These are phyloP conservation scores for Leccinum angustisporum DNA, from an alignment of 1,284 basidiomycete species.

Conservation along the genomic window DNA sequence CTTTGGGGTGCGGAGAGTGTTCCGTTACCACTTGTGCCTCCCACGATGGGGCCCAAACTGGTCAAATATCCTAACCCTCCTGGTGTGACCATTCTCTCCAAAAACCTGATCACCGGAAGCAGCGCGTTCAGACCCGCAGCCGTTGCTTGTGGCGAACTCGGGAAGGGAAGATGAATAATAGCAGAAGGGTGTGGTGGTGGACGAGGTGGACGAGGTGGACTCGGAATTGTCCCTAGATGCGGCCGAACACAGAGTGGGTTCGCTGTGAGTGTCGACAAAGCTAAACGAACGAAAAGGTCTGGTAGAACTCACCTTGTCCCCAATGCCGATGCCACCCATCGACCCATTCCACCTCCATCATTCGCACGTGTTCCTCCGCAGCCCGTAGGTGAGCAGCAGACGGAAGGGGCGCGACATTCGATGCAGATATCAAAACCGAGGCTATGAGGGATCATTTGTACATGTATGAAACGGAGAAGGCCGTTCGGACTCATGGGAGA, in stretches of 20 bases:
- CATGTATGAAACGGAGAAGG: constrained; percentile 51
- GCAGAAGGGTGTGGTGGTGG: constrained; percentile 1
- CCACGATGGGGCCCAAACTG: neutral
- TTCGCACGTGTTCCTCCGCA: constrained; percentile 1
- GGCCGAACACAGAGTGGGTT: neutral
- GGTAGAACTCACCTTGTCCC: neutral
- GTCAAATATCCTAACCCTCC: neutral
- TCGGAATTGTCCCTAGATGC: neutral
- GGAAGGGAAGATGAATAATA: neutral
- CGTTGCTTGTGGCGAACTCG: neutral
- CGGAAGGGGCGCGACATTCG: constrained; percentile 75
- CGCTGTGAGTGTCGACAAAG: neutral
- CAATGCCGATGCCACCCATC: neutral
- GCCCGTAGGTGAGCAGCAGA: constrained; percentile 23
- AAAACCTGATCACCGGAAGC: neutral
- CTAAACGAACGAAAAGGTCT: neutral
- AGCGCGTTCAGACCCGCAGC: neutral
- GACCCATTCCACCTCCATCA: constrained; percentile 1
- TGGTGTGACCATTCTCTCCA: constrained; percentile 1
- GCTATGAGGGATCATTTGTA: constrained; percentile 59
- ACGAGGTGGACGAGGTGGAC: neutral
- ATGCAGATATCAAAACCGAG: constrained; percentile 81
- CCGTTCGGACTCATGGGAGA: constrained; percentile 21
- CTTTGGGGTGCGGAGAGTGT: neutral
- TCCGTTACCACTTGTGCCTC: neutral